A percentile compares a stretch with the other conserved stretches of the same genome.
These are phyloP conservation scores for Aspergillus awamori DNA, from an alignment of 2,329 filamentous ascomycete species.

Conservation along the genomic window DNA sequence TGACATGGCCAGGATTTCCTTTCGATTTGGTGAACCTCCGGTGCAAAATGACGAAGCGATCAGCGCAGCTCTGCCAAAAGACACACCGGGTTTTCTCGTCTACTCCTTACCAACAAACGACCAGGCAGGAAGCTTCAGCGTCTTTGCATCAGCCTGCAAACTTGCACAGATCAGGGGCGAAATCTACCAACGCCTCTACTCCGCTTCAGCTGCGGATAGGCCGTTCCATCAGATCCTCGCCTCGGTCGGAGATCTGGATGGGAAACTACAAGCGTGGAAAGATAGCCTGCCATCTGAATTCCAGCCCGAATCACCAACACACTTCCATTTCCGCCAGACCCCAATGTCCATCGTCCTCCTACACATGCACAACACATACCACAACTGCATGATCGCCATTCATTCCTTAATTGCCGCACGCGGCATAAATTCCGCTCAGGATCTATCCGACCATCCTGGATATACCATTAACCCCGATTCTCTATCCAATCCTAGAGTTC, in stretches of 20 bases:
- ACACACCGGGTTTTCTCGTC: neutral
- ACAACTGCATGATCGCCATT: constrained; percentile 24
- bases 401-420: constrained; percentile 16
- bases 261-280: constrained; percentile 19
- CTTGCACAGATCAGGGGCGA: constrained; percentile 22
- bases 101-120: constrained; percentile 11
- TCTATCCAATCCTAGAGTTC: constrained; percentile 10
- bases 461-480: neutral
- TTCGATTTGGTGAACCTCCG: constrained; percentile 20
- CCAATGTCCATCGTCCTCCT: constrained; percentile 16
- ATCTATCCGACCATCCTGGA: constrained; percentile 4
- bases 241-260: constrained; percentile 16
- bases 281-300: constrained; percentile 15
- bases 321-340: neutral
- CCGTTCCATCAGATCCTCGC: constrained; percentile 16
- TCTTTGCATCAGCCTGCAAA: constrained; percentile 17
- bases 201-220: constrained; percentile 14
- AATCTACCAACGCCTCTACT: constrained; percentile 20
- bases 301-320: constrained; percentile 13
- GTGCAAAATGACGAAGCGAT: constrained; percentile 19
- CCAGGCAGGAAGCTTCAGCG: constrained; percentile 11
- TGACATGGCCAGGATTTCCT: constrained; percentile 19
- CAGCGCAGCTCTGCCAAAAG: constrained; percentile 11
- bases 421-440: constrained; percentile 9
- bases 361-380: constrained; percentile 22